Evolutionary conservation across 148 eudicot genomes (phyloP), one percentile per base, ranked within the genome.

Genomic region (Chenopodium formosanum): DNA sequence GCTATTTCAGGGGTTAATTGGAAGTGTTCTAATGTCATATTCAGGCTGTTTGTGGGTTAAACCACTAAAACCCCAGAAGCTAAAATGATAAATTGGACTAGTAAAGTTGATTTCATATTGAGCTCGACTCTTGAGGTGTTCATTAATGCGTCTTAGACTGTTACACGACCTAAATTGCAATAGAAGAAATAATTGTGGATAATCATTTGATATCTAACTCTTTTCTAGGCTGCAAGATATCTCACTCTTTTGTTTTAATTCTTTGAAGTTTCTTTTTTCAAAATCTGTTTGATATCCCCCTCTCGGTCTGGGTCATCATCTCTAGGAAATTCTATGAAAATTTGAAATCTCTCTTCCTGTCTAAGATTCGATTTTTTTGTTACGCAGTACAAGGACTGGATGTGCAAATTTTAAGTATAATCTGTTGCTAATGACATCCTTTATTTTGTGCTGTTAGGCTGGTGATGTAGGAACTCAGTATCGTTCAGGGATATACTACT

Each of bases 401-500:
- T 56, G 40, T 53, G 82, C 23, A 37, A 70, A 19, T 22, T 3
- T 13, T 16, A 44, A 25, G 64, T n/a, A 70, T 52, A 58, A 52
- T 53, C 13, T 68, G 67, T 74, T 75, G 73, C 40, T 80, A 37
- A 80, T 34, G 37, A 76, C 50, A 52, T 34, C 70, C 67, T 31
- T 67, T 4, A 40, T 44, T 47, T 8, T 78, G 56, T 88, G 85
- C 73, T 70, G 78, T 74, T 77, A 95, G 97, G 92, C 93, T 23
- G 88, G 85, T 79, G 99, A 95, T 83, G 91, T 92, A 64, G 99
- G 98, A 69, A 90, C 93, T 16, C 99, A 95, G 65, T 95, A 94
- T 82, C 89, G 99, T 10, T 91, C 99, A 10, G 97, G 99, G 64
- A 95, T 95, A 85, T 95, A 95, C 87, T 94, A 92, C 80, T 94